phyloP scores from a whole-genome alignment of 306 rosid genomes.

The Dicorynia guianensis region DNA sequence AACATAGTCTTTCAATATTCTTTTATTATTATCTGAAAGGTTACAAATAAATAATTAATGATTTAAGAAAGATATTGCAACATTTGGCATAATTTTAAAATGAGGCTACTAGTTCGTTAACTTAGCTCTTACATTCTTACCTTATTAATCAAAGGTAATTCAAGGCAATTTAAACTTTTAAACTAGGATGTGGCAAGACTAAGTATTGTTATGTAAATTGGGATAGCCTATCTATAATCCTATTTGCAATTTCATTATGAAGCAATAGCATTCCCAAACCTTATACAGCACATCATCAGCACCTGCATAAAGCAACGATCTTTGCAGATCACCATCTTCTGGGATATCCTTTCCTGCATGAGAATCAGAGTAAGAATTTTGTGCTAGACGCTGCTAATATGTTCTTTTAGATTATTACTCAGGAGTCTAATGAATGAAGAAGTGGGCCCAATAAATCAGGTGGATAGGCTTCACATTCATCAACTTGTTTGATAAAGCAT shows the following conservation, averaged over 20 bases:
- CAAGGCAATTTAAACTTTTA: too few species aligned
- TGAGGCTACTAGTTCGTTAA: too few species aligned
- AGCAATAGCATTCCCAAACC: constrained; percentile 55
- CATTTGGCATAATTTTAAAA: too few species aligned
- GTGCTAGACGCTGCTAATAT: not conserved
- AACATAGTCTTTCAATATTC: too few species aligned
- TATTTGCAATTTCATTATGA: not conserved
- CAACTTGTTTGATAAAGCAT: constrained; percentile 6
- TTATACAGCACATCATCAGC: constrained; percentile 78
- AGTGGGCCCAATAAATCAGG: not conserved
- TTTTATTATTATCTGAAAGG: too few species aligned
- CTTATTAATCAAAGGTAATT: too few species aligned
- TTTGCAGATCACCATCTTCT: constrained; percentile 66
- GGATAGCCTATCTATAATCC: too few species aligned
- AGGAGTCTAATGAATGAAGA: constrained; percentile 8
- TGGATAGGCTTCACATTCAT: constrained; percentile 8
- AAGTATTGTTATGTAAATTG: too few species aligned
- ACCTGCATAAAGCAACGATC: constrained; percentile 68
- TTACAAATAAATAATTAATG: too few species aligned
- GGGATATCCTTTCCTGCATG: constrained; percentile 80
- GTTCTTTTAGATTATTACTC: not conserved
- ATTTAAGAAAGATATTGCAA: too few species aligned
- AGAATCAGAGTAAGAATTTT: constrained; percentile 30
- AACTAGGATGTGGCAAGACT: too few species aligned
- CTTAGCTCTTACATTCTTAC: too few species aligned